Percentiles rank a stretch among this genome's conserved stretches.
Evolutionary conservation across 306 rosid genomes (phyloP).

Genomic region (Hippophae gyantsensis): DNA sequence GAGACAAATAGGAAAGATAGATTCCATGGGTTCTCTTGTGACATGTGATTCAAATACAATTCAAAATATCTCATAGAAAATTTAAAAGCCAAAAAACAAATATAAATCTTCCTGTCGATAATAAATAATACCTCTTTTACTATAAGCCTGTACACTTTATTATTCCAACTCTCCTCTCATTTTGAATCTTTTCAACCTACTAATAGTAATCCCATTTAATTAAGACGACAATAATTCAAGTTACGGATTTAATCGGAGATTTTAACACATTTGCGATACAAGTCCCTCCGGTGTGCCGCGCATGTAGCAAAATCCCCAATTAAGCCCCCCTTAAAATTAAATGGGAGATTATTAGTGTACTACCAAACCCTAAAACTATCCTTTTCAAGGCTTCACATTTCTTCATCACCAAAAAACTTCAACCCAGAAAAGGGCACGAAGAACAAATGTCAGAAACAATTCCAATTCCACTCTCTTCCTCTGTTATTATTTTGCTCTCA

Average conservation of each 20-base stretch:
- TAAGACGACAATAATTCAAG: too few species aligned
- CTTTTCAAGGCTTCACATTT: conserved; percentile 40
- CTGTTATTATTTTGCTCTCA: too few species aligned
- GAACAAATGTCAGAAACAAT: conserved; percentile 26
- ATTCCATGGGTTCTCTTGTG: neutral
- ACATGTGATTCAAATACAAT: conserved; percentile 13
- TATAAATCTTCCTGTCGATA: neutral
- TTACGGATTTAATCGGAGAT: too few species aligned
- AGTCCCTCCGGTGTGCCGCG: too few species aligned
- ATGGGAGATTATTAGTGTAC: too few species aligned
- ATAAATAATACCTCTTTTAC: conserved; percentile 19
- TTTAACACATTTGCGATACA: too few species aligned
- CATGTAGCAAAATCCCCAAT: too few species aligned
- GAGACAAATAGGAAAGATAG: conserved; percentile 4
- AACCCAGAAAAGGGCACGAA: conserved; percentile 7
- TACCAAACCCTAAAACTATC: conserved; percentile 28
- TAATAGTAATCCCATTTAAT: conserved; percentile 21
- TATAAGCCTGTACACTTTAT: conserved; percentile 58
- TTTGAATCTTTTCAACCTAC: conserved; percentile 24
- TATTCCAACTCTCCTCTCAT: conserved; percentile 31
- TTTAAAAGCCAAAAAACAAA: conserved; percentile 1
- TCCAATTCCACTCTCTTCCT: conserved; percentile 17
- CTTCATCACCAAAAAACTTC: conserved; percentile 38
- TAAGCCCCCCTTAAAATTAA: too few species aligned
- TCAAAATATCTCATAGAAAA: conserved; percentile 17